Conservation (phyloP, 148 eudicot genomes). For the Chenopodium suecicum region DNA sequence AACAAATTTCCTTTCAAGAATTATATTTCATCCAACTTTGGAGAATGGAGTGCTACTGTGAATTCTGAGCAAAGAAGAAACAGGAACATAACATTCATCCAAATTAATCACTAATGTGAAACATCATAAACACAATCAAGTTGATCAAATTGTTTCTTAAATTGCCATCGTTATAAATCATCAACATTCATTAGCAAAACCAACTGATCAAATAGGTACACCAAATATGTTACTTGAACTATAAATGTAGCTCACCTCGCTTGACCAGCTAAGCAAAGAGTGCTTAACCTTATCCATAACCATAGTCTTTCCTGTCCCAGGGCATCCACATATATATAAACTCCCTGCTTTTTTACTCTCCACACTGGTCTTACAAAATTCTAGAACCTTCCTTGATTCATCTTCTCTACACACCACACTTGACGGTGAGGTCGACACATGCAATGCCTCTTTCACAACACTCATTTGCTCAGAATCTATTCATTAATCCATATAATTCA, state of each 20-base stretch:
- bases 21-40: too few relatives aligned
- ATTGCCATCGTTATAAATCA: not conserved
- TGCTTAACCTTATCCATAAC: constrained; percentile 75
- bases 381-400: constrained; percentile 60
- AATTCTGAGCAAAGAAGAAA: not conserved
- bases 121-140: not conserved
- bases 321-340: constrained; percentile 81
- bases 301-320: constrained; percentile 90
- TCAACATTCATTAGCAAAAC: not conserved
- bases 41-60: not conserved
- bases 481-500: not conserved
- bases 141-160: not conserved
- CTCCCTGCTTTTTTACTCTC: constrained; percentile 68
- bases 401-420: constrained; percentile 67
- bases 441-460: constrained; percentile 76
- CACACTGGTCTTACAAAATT: constrained; percentile 64
- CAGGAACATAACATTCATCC: not conserved
- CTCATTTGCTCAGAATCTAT: constrained; percentile 67
- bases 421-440: constrained; percentile 64
- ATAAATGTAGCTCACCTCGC: constrained; percentile 47
- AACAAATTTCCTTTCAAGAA: not conserved
- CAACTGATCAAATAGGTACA: not conserved
- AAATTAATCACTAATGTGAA: not conserved
- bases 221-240: not conserved
- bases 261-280: constrained; percentile 55